Base-by-base conservation (phyloP, 2,329 filamentous ascomycete genomes). In the Furcasterigmium sp. region DNA sequence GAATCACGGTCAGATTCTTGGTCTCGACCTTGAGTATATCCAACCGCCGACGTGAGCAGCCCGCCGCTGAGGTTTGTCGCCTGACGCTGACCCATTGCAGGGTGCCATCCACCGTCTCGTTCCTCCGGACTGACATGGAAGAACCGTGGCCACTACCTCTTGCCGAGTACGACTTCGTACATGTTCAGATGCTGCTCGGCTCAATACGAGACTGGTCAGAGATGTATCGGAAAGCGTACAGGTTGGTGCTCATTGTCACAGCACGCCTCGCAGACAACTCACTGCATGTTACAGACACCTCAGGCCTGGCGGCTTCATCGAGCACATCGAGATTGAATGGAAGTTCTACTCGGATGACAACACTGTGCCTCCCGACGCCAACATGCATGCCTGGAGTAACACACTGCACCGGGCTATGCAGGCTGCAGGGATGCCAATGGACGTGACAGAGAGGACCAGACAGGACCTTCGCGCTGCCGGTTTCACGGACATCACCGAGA, bases 261-360 rank as follows among this genome's bases (percentile, higher is more conserved):
- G 5, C 29, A 20, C 9, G 8, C 5, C 13, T 3, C 10, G 14
- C 11, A 10, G 15, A 32, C 45, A 42, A 48, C 51, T 63, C 44
- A 60, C 34, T 20, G 3, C 30, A 20, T n/a, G 21, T 18, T 14
- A 15, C 50, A 89, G 85, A 42, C 87, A 94, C 57, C 73, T 96
- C 20, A 82, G 81, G 53, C 88, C 89, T 2, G 83, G 84, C 2
- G 91, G 91, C 42, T 78, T 75, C 58, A 75, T 96, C 43, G 91
- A 97, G 63, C 89, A 95, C 53, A 79, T 95, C 38, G 91, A 97
- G 60, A 85, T 97, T 43, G 89, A 97, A 62, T 87, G 87, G 63
- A 71, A 77, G 38, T 88, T 89, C 15, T 80, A 80, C 41, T 85
- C 81, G 56, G 84, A 89, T 49, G 80, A 87, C 53, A 73, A 75